Evolutionary conservation across 805 yeast genomes (phyloP).

Genomic region (Cyberlindnera meyerae): DNA sequence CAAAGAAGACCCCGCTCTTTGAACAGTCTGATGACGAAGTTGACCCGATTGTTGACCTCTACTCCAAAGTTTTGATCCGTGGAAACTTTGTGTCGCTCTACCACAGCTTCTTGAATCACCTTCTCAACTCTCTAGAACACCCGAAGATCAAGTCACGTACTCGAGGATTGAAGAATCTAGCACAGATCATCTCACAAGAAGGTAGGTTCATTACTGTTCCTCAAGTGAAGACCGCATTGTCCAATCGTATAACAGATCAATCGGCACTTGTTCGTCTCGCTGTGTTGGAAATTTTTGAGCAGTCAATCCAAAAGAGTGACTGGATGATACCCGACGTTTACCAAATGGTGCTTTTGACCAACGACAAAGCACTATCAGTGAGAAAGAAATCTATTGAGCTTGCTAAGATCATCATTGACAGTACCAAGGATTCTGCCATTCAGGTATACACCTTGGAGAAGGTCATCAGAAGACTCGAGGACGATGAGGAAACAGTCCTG

Average conservation of each 20-base stretch:
- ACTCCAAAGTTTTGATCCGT: constrained; percentile 4
- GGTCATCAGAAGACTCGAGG: constrained; percentile 54
- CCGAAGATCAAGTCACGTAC: constrained; percentile 50
- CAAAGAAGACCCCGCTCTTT: background rate
- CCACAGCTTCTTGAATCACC: constrained; percentile 46
- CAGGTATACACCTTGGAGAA: constrained; percentile 44
- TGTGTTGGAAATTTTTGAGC: constrained; percentile 59
- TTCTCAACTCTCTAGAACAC: constrained; percentile 45
- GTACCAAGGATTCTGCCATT: constrained; percentile 26
- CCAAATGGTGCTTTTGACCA: constrained; percentile 29
- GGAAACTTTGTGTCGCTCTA: constrained; percentile 31
- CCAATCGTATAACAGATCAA: constrained; percentile 47
- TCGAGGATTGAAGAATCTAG: constrained; percentile 60
- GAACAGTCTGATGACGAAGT: background rate
- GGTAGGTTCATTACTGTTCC: constrained; percentile 45
- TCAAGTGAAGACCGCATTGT: constrained; percentile 47
- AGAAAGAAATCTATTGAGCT: constrained; percentile 57
- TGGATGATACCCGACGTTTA: constrained; percentile 45
- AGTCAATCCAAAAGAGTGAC: constrained; percentile 40
- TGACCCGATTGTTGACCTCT: background rate
- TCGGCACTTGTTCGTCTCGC: constrained; percentile 77
- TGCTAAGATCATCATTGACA: constrained; percentile 41
- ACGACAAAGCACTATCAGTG: constrained; percentile 61
- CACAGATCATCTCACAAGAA: constrained; percentile 50
- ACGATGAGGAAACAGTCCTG: constrained; percentile 58